Evolutionary conservation across 371 early-diverging fungal genomes (phyloP).

Genomic region (Mucor piriformis): DNA sequence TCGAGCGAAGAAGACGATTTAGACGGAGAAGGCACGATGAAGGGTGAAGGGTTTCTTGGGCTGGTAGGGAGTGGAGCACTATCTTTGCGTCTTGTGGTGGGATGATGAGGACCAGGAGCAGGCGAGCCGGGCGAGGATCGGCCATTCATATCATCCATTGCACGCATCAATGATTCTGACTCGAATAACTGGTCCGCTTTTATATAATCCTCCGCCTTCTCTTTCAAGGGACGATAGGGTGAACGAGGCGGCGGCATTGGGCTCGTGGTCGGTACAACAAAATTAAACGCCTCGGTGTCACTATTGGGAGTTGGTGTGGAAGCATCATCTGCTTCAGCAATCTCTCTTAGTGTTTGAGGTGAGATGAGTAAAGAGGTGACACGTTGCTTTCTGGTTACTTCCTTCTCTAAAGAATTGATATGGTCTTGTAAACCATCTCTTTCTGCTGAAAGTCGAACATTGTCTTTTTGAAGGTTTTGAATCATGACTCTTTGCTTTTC

Average conservation of each 20-base stretch:
- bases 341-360: constrained; percentile 32
- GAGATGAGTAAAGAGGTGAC: constrained; percentile 35
- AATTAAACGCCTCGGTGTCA: constrained; percentile 13
- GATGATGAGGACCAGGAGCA: constrained; percentile 23
- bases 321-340: constrained; percentile 32
- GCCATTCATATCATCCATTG: constrained; percentile 9
- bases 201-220: constrained; percentile 12
- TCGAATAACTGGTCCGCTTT: not conserved
- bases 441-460: constrained; percentile 54
- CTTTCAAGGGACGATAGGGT: constrained; percentile 33
- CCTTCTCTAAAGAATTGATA: constrained; percentile 32
- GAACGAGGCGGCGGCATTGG: constrained; percentile 40
- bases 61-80: constrained; percentile 23
- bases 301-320: constrained; percentile 19
- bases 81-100: constrained; percentile 16
- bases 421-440: constrained; percentile 57
- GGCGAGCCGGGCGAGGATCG: constrained; percentile 28
- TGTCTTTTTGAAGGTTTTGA: constrained; percentile 69
- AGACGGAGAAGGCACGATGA: constrained; percentile 28
- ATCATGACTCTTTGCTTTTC: constrained; percentile 87
- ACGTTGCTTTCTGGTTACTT: constrained; percentile 27
- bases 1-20: constrained; percentile 35
- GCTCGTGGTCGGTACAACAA: not conserved
- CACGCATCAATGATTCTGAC: not conserved
- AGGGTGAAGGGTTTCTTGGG: constrained; percentile 18